Base-by-base conservation (phyloP, 2,329 filamentous ascomycete genomes). In the Aspergillus alliaceus region DNA sequence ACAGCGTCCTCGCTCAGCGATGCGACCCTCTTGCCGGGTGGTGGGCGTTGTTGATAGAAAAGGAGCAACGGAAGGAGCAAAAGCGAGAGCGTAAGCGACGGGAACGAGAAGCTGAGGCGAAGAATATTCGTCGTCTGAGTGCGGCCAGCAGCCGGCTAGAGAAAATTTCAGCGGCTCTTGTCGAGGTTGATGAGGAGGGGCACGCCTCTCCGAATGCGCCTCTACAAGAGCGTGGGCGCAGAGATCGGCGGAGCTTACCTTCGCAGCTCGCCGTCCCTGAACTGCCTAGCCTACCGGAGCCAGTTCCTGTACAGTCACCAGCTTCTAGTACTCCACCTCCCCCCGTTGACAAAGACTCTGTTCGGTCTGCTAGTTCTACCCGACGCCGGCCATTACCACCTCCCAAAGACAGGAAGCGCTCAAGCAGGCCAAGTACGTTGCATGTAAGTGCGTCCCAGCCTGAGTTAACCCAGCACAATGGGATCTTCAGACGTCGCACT, bases 31-130 rank as follows among this genome's bases (percentile, higher is more conserved):
- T 99, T 49, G 91, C 92, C 51, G 95, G 95, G 6, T 99, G 95
- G 95, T 99, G 95, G 95, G 90, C 91, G 3, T 76, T 99, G 27
- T 78, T 99, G 37, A 86, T 98, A 9, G 95, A 98, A 69, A 99
- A 98, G 72, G 95, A 99, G 70, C 86, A 92, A 71, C 86, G 92
- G 8, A 99, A 99, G 74, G 88, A 93, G 62, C 83, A 79, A 60
- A 83, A 92, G 59, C 82, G 88, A 60, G 92, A 97, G 67, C 85
- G 86, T 53, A 97, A 93, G 70, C 85, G 93, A 8, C 91, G 84
- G 69, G 93, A 98, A 71, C 87, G 86, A 65, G 93, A 99, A 67
- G 82, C 84, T 1, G 91, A 98, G 68, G 86, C 86, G 56, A 89
- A 91, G 71, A 90, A 86, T 59, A 81, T 95, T 29, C 84, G 92